Conservation (phyloP, 2,329 filamentous ascomycete genomes). For the Colletotrichum plurivorum region DNA sequence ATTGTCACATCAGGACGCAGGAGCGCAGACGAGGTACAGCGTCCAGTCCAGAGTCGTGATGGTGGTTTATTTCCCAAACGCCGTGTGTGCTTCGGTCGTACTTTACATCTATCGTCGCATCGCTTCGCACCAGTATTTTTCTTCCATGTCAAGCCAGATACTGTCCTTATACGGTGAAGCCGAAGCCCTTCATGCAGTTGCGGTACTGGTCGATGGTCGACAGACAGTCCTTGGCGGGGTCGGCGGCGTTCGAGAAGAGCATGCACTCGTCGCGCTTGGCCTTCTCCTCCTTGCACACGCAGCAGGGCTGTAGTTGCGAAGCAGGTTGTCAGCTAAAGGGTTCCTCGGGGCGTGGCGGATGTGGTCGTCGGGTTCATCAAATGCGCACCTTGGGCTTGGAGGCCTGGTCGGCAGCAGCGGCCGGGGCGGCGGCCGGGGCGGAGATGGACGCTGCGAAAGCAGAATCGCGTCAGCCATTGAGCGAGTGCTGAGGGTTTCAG, state of each 20-base stretch:
- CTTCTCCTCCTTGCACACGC: constrained; percentile 97
- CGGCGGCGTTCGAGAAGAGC: constrained; percentile 90
- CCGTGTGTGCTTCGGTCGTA: constrained; percentile 39
- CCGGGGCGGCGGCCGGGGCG: constrained; percentile 47
- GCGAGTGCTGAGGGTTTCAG: not conserved
- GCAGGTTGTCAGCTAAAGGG: constrained; percentile 23
- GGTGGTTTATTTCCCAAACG: constrained; percentile 39
- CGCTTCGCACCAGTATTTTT: not conserved
- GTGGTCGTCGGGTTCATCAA: not conserved
- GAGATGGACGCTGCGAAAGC: constrained; percentile 43
- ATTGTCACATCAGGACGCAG: not conserved
- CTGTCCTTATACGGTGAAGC: constrained; percentile 77
- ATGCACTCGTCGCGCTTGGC: constrained; percentile 95
- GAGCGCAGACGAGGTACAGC: not conserved
- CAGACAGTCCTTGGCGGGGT: constrained; percentile 88
- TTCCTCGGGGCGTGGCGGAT: not conserved
- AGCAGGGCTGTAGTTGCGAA: constrained; percentile 79
- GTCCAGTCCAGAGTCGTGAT: constrained; percentile 27
- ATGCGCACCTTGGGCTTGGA: constrained; percentile 60
- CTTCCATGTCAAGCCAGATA: not conserved
- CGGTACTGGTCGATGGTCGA: constrained; percentile 88
- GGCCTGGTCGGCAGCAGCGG: constrained; percentile 48
- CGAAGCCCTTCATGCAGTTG: constrained; percentile 92
- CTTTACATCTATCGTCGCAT: constrained; percentile 40
- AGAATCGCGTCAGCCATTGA: constrained; percentile 24